Base-by-base conservation (phyloP, 345 rosid genomes). In the Streptanthus diversifolius region DNA sequence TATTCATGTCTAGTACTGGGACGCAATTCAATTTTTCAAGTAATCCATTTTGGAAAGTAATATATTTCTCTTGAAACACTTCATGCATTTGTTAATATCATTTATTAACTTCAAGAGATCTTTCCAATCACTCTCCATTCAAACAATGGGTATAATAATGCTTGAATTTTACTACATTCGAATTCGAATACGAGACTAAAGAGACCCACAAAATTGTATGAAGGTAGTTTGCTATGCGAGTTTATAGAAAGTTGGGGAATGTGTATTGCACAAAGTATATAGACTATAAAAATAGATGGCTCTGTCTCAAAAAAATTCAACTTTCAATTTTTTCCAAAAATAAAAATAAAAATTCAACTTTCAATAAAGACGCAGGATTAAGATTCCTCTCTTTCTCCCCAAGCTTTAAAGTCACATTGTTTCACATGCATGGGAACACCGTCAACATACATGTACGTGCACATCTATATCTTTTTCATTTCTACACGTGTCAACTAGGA, bases 391-490 rank as follows among this genome's bases (percentile, higher is more conserved):
- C 78, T 57, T 66, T 57, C 44, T 57, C 61, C 24, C 4, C 12
- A 66, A 57, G 72, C 72, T 74, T 66, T 74, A 57, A 24, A 48
- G 72, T 47, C 72, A 66, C 71, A 57, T 57, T 74, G 60, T 17
- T 66, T 47, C 66, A 74, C 72, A 73, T 66, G 78, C 72, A 66
- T 74, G 66, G 77, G 59, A 35, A 35, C 49, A 12, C 18, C 56
- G 19, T 64, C 19, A 30, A 33, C 44, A 39, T 51, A 60, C 45
- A 60, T 41, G 35, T 63, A 37, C 77, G 77, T 73, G 60, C 13
- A 21, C 65, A 36, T 47, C 25, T 66, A 29, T 54, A 39, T 4
- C 22, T 48, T 25, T 66, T 52, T n/a, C 55, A 19, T 10, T 19
- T 72, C 7, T 13, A 32, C 40, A 17, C 18, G 36, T 27, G 24